These are phyloP conservation scores for Cylindrodendrum hubeiense DNA, from an alignment of 2,329 filamentous ascomycete species.

Conservation along the genomic window DNA sequence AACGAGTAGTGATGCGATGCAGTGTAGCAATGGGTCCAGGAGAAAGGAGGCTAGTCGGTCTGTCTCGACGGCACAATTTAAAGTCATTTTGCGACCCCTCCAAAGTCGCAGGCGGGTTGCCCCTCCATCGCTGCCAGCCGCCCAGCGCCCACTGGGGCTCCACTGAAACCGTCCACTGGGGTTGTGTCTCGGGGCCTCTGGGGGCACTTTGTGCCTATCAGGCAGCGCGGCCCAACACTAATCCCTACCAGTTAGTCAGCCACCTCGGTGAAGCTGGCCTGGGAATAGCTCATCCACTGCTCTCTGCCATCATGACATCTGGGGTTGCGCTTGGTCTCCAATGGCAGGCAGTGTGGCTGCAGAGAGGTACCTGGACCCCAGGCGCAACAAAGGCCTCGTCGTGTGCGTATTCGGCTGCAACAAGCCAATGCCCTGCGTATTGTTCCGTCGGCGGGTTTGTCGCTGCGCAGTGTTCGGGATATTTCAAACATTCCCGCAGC, in stretches of 20 bases:
- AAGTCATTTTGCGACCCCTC: conserved; percentile 36
- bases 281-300: conserved; percentile 26
- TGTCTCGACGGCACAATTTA: conserved; percentile 39
- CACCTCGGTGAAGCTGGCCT: conserved; percentile 44
- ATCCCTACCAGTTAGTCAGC: conserved; percentile 35
- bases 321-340: neutral
- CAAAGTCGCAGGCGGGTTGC: conserved; percentile 33
- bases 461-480: neutral
- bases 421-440: neutral
- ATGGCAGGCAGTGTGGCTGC: neutral
- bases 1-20: conserved; percentile 6
- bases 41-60: conserved; percentile 33
- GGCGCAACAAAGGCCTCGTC: neutral
- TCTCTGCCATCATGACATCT: conserved; percentile 8
- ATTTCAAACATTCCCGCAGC: neutral
- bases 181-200: conserved; percentile 12
- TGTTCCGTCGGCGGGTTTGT: neutral
- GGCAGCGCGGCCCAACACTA: conserved; percentile 37
- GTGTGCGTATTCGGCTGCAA: neutral
- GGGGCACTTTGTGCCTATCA: conserved; percentile 28
- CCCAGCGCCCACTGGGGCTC: conserved; percentile 31
- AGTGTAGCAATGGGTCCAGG: conserved; percentile 10
- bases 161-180: conserved; percentile 2
- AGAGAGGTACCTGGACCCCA: neutral
- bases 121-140: conserved; percentile 38